phyloP scores from a whole-genome alignment of 139 green algal genomes.

The Gonium pectorale region DNA sequence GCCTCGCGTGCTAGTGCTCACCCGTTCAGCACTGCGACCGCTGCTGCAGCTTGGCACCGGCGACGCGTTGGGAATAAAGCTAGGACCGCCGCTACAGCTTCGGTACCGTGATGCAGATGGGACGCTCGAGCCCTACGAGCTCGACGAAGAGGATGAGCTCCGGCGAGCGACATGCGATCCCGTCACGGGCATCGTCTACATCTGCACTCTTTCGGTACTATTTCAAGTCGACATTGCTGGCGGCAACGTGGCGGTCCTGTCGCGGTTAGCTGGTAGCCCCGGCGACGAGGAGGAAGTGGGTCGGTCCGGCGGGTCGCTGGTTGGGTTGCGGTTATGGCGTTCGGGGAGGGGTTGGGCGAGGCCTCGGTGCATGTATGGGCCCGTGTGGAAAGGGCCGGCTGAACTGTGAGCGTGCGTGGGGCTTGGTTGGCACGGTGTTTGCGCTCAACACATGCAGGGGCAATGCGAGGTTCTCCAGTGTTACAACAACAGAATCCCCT shows the following conservation, averaged over 20 bases:
- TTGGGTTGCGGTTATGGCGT: too few relatives aligned
- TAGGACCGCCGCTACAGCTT: not conserved
- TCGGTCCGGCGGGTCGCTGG: too few relatives aligned
- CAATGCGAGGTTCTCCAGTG: too few relatives aligned
- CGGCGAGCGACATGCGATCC: not conserved
- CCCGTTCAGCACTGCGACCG: not conserved
- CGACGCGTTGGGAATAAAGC: not conserved
- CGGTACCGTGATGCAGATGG: not conserved
- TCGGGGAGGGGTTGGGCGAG: too few relatives aligned
- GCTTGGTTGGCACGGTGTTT: too few relatives aligned
- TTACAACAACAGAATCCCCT: too few relatives aligned
- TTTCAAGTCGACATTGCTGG: not conserved
- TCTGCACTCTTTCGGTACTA: not conserved
- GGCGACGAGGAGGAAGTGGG: not conserved
- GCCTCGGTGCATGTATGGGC: too few relatives aligned
- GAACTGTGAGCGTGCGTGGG: too few relatives aligned
- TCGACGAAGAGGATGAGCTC: slow-evolving; percentile 1
- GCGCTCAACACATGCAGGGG: too few relatives aligned
- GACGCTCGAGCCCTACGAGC: not conserved
- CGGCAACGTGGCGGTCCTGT: not conserved
- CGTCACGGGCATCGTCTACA: not conserved
- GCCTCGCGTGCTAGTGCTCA: not conserved
- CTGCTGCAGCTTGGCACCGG: not conserved
- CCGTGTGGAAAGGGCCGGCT: too few relatives aligned
- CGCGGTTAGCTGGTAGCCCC: not conserved